Conservation (phyloP, 345 rosid genomes). For the Turnera subulata region DNA sequence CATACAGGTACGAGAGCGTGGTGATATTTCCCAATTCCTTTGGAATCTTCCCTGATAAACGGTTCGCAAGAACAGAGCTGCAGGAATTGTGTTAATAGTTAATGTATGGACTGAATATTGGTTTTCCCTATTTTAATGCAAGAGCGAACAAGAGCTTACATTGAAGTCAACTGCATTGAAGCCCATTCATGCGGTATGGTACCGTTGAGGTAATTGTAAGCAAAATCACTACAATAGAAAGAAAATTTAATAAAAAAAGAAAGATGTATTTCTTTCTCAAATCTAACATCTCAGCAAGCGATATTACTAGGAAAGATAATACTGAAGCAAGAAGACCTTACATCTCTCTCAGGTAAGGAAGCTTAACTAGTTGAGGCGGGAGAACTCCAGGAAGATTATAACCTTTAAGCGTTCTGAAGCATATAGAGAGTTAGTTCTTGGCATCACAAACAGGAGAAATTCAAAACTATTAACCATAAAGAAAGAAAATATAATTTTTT, state of each 20-base stretch:
- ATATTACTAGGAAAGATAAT: not conserved
- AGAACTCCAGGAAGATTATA: conserved; percentile 56
- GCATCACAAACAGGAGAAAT: not conserved
- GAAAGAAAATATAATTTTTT: not conserved
- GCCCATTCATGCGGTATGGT: conserved; percentile 55
- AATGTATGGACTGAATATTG: not conserved
- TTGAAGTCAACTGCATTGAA: conserved; percentile 31
- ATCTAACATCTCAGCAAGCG: not conserved
- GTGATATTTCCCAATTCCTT: conserved; percentile 40
- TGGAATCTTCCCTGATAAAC: conserved; percentile 51
- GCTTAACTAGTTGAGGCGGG: conserved; percentile 48
- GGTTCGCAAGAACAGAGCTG: conserved; percentile 53
- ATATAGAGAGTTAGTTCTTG: not conserved
- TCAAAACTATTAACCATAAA: not conserved
- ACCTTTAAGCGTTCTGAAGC: conserved; percentile 41
- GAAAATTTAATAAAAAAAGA: not conserved
- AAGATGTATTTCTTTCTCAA: not conserved
- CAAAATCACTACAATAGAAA: conserved; percentile 35
- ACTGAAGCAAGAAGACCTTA: conserved; percentile 24
- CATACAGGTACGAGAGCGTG: conserved; percentile 46
- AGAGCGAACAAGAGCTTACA: conserved; percentile 36
- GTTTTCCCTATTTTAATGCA: no score
- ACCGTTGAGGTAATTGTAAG: conserved; percentile 55
- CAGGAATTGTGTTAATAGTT: not conserved
- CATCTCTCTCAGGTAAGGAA: conserved; percentile 46